A percentile compares a stretch with the other conserved stretches of the same genome.
These are phyloP conservation scores for Paramecium caudatum DNA, from an alignment of 73 alveolate species.

Conservation along the genomic window DNA sequence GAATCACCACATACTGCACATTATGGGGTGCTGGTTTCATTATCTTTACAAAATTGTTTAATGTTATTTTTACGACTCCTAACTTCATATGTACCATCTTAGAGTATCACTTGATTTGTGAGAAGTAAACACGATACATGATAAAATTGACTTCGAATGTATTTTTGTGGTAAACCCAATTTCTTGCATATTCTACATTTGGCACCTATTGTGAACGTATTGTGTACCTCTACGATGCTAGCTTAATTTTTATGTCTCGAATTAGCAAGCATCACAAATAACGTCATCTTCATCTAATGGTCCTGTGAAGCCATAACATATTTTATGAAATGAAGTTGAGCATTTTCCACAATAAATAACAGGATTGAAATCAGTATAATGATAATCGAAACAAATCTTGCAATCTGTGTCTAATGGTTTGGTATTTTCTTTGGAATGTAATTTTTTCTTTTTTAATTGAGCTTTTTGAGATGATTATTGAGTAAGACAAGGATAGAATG, in stretches of 20 bases:
- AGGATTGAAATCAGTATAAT: slow-evolving; percentile 47
- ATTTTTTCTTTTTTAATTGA: slow-evolving; percentile 15
- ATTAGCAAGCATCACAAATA: slow-evolving; percentile 40
- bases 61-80: slow-evolving; percentile 3
- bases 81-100: background rate
- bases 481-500: slow-evolving; percentile 22
- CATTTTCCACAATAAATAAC: slow-evolving; percentile 65
- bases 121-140: slow-evolving; percentile 55
- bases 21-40: background rate
- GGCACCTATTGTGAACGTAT: background rate
- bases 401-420: slow-evolving; percentile 65
- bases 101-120: background rate
- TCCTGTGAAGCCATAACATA: slow-evolving; percentile 43
- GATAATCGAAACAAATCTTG: slow-evolving; percentile 59
- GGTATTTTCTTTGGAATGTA: slow-evolving; percentile 29
- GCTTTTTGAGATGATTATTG: slow-evolving; percentile 12
- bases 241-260: background rate
- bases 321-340: slow-evolving; percentile 56
- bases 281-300: slow-evolving; percentile 24
- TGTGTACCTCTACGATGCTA: background rate
- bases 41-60: slow-evolving; percentile 18
- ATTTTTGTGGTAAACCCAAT: slow-evolving; percentile 4
- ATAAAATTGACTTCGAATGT: background rate
- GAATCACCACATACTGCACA: slow-evolving; percentile 57
- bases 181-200: slow-evolving; percentile 53